Conservation (phyloP, 1,284 basidiomycete species). For the Cryptococcus maquisensis region DNA sequence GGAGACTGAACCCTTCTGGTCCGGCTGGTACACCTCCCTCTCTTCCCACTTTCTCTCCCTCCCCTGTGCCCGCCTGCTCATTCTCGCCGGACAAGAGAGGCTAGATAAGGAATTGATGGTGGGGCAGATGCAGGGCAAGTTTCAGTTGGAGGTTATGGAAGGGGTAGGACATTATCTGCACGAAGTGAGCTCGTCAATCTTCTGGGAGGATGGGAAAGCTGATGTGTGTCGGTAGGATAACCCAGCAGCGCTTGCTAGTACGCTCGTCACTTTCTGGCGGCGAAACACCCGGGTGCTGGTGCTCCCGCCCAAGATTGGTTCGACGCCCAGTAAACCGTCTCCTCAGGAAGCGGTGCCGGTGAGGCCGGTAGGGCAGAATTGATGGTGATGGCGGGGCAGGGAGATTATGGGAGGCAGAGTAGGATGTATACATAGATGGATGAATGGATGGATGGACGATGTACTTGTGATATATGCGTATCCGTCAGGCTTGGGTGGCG, state of each 20-base stretch:
- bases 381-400: no score
- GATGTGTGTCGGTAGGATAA: conserved; percentile 64
- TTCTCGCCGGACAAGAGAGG: conserved; percentile 87
- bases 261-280: conserved; percentile 83
- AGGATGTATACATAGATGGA: neutral
- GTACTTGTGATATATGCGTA: neutral
- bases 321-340: conserved; percentile 39
- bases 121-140: conserved; percentile 98
- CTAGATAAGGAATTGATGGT: conserved; percentile 94
- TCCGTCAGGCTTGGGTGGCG: neutral
- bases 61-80: conserved; percentile 74
- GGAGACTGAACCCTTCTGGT: conserved; percentile 85
- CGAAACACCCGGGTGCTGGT: conserved; percentile 74
- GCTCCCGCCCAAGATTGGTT: conserved; percentile 46
- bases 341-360: conserved; percentile 44
- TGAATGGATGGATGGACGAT: neutral
- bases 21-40: conserved; percentile 86
- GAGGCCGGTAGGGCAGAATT: conserved; percentile 71
- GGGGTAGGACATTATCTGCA: conserved; percentile 91
- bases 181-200: conserved; percentile 58
- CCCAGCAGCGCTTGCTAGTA: conserved; percentile 70
- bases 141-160: conserved; percentile 83
- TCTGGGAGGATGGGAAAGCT: neutral
- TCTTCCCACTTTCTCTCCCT: conserved; percentile 71
- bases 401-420: no score